Evolutionary conservation across 768 basidiomycete genomes (phyloP).

Genomic region (Calocera viscosa): DNA sequence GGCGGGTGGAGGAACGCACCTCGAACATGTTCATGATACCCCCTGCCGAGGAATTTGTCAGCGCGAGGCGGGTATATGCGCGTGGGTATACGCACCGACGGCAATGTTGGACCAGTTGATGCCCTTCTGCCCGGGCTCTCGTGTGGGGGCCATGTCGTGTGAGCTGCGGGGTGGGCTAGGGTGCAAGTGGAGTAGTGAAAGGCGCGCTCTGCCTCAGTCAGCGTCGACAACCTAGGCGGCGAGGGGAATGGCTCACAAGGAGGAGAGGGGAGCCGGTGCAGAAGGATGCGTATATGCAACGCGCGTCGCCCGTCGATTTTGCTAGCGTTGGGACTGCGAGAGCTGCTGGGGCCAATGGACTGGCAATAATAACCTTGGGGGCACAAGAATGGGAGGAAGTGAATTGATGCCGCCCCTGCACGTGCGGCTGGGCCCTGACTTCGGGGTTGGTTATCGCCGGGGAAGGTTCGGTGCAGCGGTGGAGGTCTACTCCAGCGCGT

Average conservation of each 20-base stretch:
- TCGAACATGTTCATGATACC: constrained; percentile 96
- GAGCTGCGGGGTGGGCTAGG: not conserved
- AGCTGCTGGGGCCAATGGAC: not conserved
- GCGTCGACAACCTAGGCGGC: not conserved
- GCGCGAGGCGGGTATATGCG: constrained; percentile 19
- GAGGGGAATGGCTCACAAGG: not conserved
- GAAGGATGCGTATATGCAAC: no score
- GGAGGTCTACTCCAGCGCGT: no score
- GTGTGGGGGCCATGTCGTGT: constrained; percentile 14
- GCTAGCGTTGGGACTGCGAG: no score
- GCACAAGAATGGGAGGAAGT: no score
- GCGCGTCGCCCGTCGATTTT: no score
- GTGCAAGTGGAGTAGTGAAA: not conserved
- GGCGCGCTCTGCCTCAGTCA: not conserved
- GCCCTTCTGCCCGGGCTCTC: constrained; percentile 83
- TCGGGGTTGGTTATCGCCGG: no score
- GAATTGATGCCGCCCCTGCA: no score
- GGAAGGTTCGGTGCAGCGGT: no score
- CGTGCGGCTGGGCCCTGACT: no score
- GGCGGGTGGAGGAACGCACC: constrained; percentile 18
- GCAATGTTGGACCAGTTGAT: constrained; percentile 92
- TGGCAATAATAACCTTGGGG: no score
- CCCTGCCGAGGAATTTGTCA: constrained; percentile 37
- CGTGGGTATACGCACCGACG: constrained; percentile 50
- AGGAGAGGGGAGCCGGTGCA: no score